Evolutionary conservation across 2,329 filamentous ascomycete genomes (phyloP), one percentile per base, ranked within the genome.

Genomic region (Metarhizium brunneum): DNA sequence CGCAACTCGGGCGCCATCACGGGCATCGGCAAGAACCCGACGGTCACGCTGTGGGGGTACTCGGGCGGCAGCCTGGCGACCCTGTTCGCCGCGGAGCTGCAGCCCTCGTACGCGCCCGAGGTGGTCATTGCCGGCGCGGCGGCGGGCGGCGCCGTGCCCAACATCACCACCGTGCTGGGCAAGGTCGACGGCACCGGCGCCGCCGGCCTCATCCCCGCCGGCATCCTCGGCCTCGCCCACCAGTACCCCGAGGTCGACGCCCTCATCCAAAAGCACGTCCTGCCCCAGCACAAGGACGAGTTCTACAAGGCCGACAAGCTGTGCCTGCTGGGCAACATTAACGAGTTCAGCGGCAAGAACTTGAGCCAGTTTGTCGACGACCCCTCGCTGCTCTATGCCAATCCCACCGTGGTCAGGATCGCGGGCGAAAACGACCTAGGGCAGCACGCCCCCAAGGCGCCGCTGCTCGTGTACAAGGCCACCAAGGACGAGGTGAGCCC

Each of bases 11-110:
- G 55, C 13, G 7, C 43, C 18, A 54, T 62, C 16, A 65, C 72
- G 6, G 64, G 67, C 4, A 62, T 76, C 54, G 60, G 63, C 11
- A 48, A 58, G 6, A 62, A 66, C 16, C 66, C 73, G 0, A 66
- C 59, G 3, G 63, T 74, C 47, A 69, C 73, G 2, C 65, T 81
- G 54, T 82, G 78, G 77, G 66, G 65, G 8, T 68, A 67, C 56
- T 67, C 64, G 29, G 64, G 63, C 3, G 65, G 63, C 25, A 61
- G 59, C 18, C 16, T 62, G 6, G 61, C 61, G 2, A 58, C 62
- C 3, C 57, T 59, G 29, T 63, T 59, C 57, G 66, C 64, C 1
- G 63, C 62, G 6, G 63, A 64, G 51, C 52, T 67, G 54, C 62
- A 67, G 52, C 60, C 62, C 2, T 48, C 38, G 6, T 68, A 65